Evolutionary conservation across 2,329 filamentous ascomycete genomes (phyloP).

Genomic region (Hyphodiscus sp.): DNA sequence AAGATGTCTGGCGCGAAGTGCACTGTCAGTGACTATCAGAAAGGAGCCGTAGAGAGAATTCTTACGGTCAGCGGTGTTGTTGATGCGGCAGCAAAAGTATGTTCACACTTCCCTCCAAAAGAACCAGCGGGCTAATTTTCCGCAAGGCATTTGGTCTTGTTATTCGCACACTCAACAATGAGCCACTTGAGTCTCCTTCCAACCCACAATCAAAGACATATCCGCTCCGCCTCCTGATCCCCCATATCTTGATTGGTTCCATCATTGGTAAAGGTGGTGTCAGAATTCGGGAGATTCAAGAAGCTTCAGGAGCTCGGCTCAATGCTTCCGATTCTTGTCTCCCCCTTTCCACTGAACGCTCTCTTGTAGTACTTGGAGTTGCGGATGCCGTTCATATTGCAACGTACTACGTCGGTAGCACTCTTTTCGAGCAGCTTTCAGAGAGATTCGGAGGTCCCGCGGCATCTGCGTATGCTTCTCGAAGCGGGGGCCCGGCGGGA

Average conservation of each 20-base stretch:
- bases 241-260: constrained; percentile 94
- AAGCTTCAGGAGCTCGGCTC: constrained; percentile 89
- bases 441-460: constrained; percentile 94
- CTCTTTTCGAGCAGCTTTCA: constrained; percentile 93
- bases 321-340: constrained; percentile 95
- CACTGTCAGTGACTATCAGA: constrained; percentile 96
- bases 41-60: constrained; percentile 94
- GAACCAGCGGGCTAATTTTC: not conserved
- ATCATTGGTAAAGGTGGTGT: constrained; percentile 98
- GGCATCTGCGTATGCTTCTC: constrained; percentile 94
- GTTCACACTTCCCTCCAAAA: constrained; percentile 22
- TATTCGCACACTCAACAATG: constrained; percentile 96
- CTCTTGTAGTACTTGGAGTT: constrained; percentile 95
- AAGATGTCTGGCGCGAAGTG: constrained; percentile 95
- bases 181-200: constrained; percentile 80
- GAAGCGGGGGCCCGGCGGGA: constrained; percentile 86
- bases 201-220: constrained; percentile 96
- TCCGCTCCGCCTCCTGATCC: constrained; percentile 87
- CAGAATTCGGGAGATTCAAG: constrained; percentile 96
- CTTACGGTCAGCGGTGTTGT: constrained; percentile 94
- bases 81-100: constrained; percentile 92
- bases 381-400: constrained; percentile 98
- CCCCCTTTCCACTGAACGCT: constrained; percentile 90
- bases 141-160: constrained; percentile 88
- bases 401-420: constrained; percentile 97